Conservation (phyloP, 805 yeast genomes). For the Starmerella vitae region DNA sequence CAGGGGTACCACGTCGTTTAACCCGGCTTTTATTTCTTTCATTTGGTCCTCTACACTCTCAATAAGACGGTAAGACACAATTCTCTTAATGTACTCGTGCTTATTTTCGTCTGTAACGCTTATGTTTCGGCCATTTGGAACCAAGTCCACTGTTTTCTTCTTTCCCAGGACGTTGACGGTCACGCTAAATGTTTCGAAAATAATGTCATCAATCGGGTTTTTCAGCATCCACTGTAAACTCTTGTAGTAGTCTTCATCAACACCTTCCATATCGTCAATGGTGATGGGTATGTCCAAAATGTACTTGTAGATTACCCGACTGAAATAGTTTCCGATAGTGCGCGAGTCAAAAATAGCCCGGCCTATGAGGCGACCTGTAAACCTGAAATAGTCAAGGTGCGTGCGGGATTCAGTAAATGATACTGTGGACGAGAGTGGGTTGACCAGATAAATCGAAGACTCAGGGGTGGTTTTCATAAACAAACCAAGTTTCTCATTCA, state of each 20-base stretch:
- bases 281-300: constrained; percentile 69
- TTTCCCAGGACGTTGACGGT: constrained; percentile 66
- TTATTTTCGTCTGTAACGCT: constrained; percentile 85
- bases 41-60: constrained; percentile 77
- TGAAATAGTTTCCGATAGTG: constrained; percentile 84
- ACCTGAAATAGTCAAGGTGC: constrained; percentile 81
- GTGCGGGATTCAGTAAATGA: constrained; percentile 48
- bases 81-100: constrained; percentile 69
- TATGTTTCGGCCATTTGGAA: constrained; percentile 68
- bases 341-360: constrained; percentile 83
- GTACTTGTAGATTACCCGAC: constrained; percentile 85
- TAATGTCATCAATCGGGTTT: constrained; percentile 89
- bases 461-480: constrained; percentile 87
- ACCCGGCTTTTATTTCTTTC: constrained; percentile 69
- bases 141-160: constrained; percentile 45
- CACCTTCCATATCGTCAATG: constrained; percentile 83
- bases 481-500: constrained; percentile 87
- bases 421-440: constrained; percentile 26
- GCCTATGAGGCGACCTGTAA: constrained; percentile 86
- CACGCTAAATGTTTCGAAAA: constrained; percentile 86
- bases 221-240: constrained; percentile 92
- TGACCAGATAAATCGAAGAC: constrained; percentile 89
- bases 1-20: constrained; percentile 77
- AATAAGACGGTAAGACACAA: constrained; percentile 76
- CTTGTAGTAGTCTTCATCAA: constrained; percentile 85